Evolutionary conservation across 2,329 filamentous ascomycete genomes (phyloP).

Genomic region (Diaporthe sp.): DNA sequence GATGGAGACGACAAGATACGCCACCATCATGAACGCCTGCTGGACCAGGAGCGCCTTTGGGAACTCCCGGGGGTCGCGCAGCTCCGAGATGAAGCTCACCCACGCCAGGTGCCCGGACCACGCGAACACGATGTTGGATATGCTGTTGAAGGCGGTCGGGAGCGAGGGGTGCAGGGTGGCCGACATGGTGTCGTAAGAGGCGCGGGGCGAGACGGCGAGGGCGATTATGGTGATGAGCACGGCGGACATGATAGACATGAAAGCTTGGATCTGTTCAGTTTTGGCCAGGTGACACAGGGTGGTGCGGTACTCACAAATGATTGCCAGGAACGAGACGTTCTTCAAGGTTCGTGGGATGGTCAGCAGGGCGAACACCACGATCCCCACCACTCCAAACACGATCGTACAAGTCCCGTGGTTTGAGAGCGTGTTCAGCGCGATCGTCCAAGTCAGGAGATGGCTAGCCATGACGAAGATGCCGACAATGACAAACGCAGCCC

Average conservation of each 20-base stretch:
- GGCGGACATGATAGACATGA: slow-evolving; percentile 1
- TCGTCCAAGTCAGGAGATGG: slow-evolving; percentile 78
- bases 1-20: slow-evolving; percentile 77
- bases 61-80: slow-evolving; percentile 62
- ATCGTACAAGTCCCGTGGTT: slow-evolving; percentile 64
- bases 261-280: neutral
- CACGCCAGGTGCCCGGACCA: slow-evolving; percentile 70
- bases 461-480: slow-evolving; percentile 78
- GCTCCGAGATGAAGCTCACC: slow-evolving; percentile 67
- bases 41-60: slow-evolving; percentile 71
- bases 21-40: slow-evolving; percentile 70
- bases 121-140: slow-evolving; percentile 79
- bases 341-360: slow-evolving; percentile 61
- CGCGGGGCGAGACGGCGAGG: slow-evolving; percentile 3
- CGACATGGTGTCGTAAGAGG: neutral
- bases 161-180: slow-evolving; percentile 55
- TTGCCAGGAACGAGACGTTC: neutral
- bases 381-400: slow-evolving; percentile 60
- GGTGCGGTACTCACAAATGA: neutral
- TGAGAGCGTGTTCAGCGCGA: slow-evolving; percentile 76
- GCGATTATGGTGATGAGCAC: slow-evolving; percentile 16
- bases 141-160: slow-evolving; percentile 69
- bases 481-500: slow-evolving; percentile 72
- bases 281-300: neutral
- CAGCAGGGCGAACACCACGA: slow-evolving; percentile 59